These are phyloP conservation scores for Brettanomyces bruxellensis DNA, from an alignment of 805 yeast species.

Conservation along the genomic window DNA sequence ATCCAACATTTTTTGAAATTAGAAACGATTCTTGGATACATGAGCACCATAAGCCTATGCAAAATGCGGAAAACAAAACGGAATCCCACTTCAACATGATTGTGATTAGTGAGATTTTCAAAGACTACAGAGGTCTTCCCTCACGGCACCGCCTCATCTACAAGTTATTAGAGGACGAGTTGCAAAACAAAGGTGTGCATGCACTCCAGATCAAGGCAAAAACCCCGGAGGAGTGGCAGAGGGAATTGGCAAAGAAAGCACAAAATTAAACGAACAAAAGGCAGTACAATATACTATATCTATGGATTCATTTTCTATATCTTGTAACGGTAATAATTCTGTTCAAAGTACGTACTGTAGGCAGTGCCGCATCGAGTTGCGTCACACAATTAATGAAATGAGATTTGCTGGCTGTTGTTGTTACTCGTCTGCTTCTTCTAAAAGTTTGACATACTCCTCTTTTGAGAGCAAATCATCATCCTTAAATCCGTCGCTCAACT, in stretches of 20 bases:
- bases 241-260: constrained; percentile 5
- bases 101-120: constrained; percentile 61
- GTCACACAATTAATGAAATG: too few relatives aligned
- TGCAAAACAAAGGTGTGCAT: constrained; percentile 66
- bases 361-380: too few relatives aligned
- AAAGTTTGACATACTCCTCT: constrained; percentile 46
- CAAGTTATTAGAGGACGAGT: constrained; percentile 59
- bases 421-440: constrained; percentile 43
- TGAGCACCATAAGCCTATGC: constrained; percentile 76
- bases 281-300: neutral
- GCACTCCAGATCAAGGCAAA: constrained; percentile 81
- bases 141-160: constrained; percentile 74
- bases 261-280: neutral
- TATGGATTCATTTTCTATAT: too few relatives aligned
- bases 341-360: too few relatives aligned
- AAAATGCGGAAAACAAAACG: constrained; percentile 56
- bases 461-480: constrained; percentile 40
- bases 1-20: constrained; percentile 42
- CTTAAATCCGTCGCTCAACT: constrained; percentile 33
- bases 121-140: constrained; percentile 51
- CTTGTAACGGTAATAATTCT: too few relatives aligned
- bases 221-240: constrained; percentile 50
- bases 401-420: too few relatives aligned
- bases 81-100: constrained; percentile 81
- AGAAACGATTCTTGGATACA: constrained; percentile 83